Base-by-base conservation (phyloP, 78 protist genomes). In the Tieghemostelium lacteum region DNA sequence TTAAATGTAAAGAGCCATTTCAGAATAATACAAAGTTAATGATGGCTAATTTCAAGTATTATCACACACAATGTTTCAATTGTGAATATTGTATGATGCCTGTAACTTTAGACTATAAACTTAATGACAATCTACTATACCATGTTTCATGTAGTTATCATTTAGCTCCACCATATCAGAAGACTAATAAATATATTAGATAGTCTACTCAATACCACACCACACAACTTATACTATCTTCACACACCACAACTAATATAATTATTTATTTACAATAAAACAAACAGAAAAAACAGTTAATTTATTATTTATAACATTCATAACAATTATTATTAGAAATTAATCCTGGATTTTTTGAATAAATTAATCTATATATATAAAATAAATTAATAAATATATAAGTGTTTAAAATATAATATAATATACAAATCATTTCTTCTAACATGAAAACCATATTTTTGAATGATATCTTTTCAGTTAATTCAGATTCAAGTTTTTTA, bases 261-360 rank as follows among this genome's bases (percentile, higher is more conserved):
- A n/a, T n/a, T n/a, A n/a, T n/a, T n/a, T n/a, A n/a, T n/a, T n/a
- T n/a, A n/a, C n/a, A n/a, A n/a, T n/a, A n/a, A n/a, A n/a, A n/a
- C n/a, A n/a, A n/a, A n/a, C n/a, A n/a, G n/a, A n/a, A n/a, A n/a
- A n/a, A n/a, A n/a, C n/a, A n/a, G n/a, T n/a, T n/a, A n/a, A n/a
- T n/a, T n/a, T n/a, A n/a, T n/a, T n/a, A n/a, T n/a, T n/a, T n/a
- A n/a, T n/a, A n/a, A n/a, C n/a, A n/a, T n/a, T n/a, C n/a, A n/a
- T n/a, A n/a, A n/a, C n/a, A n/a, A n/a, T n/a, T n/a, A n/a, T n/a
- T n/a, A n/a, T n/a, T n/a, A n/a, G n/a, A n/a, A 31, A 71, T 45
- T 20, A 60, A 57, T 57, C 86, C 86, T 60, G 87, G 78, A 36
- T 88, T 88, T 29, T 39, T 83, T 37, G 57, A 49, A 58, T 63